phyloP scores from a whole-genome alignment of 106 monocot species.

The Dioscorea dumetorum region DNA sequence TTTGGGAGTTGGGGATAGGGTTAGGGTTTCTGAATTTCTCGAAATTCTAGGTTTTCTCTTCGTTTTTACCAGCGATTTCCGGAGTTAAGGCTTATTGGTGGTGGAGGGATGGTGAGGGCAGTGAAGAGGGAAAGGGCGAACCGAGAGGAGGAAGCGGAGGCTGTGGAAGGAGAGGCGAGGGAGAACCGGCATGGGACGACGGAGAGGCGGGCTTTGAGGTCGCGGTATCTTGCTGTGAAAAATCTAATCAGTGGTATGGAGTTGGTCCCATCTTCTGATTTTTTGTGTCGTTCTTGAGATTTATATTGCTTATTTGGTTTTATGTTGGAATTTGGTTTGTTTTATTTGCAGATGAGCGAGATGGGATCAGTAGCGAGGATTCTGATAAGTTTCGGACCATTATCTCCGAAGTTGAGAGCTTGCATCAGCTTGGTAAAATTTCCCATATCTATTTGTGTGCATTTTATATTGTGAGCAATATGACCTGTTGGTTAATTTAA shows the following conservation, averaged over 20 bases:
- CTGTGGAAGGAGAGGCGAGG: not conserved
- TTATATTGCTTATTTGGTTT: not conserved
- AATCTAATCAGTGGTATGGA: conserved; percentile 33
- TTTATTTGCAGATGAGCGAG: conserved; percentile 40
- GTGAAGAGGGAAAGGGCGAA: conserved; percentile 12
- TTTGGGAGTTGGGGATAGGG: not conserved
- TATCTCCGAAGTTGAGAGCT: conserved; percentile 45
- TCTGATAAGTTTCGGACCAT: conserved; percentile 43
- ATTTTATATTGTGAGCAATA: no score
- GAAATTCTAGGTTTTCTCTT: not conserved
- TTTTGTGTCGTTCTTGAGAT: not conserved
- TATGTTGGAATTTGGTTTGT: conserved; percentile 2
- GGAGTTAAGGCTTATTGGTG: not conserved
- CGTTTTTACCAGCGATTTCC: no score
- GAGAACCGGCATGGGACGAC: conserved; percentile 4
- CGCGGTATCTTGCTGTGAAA: conserved; percentile 31
- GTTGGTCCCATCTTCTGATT: not conserved
- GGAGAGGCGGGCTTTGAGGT: conserved; percentile 32
- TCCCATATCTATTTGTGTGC: no score
- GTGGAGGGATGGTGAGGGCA: conserved; percentile 10
- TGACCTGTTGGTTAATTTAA: no score
- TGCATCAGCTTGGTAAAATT: conserved; percentile 47
- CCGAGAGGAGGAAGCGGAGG: conserved; percentile 5
- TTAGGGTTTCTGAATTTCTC: not conserved
- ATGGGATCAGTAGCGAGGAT: conserved; percentile 33